These are phyloP conservation scores for Schrenkiella parvula DNA, from an alignment of 345 rosid genomes.

Conservation along the genomic window DNA sequence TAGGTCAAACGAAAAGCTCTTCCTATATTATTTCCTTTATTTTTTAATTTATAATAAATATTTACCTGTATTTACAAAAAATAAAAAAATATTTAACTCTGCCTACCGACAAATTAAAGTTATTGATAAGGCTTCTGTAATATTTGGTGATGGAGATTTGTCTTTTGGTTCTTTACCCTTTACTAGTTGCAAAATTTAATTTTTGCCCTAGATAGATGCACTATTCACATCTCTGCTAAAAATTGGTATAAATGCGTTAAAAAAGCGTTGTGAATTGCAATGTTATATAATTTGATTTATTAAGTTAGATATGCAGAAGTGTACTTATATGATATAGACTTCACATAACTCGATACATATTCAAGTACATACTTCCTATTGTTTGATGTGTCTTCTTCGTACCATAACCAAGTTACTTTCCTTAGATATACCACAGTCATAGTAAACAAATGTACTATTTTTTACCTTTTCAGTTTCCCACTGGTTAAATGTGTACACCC, in stretches of 20 bases:
- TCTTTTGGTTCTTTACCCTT: not conserved
- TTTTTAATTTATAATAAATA: not conserved
- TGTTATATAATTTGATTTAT: not conserved
- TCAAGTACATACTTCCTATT: not conserved
- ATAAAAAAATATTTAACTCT: not conserved
- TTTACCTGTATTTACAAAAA: too few species aligned
- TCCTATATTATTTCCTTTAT: not conserved
- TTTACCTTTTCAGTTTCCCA: not conserved
- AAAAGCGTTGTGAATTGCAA: not conserved
- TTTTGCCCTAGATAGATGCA: not conserved
- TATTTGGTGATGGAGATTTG: not conserved
- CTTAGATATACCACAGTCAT: not conserved
- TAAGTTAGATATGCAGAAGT: not conserved
- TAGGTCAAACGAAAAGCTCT: constrained; percentile 4
- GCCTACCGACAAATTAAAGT: not conserved
- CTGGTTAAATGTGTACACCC: constrained; percentile 1
- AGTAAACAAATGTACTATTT: not conserved
- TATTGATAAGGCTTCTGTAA: not conserved
- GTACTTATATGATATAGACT: constrained; percentile 1
- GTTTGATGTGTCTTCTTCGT: constrained; percentile 2
- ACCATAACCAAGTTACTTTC: not conserved
- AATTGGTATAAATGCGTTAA: not conserved
- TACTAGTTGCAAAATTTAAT: not conserved
- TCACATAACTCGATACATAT: not conserved
- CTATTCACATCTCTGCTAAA: not conserved